A percentile compares a stretch with the other conserved stretches of the same genome.
These are phyloP conservation scores for Moesziomyces sp. DNA, from an alignment of 1,284 basidiomycete genomes.

Conservation along the genomic window DNA sequence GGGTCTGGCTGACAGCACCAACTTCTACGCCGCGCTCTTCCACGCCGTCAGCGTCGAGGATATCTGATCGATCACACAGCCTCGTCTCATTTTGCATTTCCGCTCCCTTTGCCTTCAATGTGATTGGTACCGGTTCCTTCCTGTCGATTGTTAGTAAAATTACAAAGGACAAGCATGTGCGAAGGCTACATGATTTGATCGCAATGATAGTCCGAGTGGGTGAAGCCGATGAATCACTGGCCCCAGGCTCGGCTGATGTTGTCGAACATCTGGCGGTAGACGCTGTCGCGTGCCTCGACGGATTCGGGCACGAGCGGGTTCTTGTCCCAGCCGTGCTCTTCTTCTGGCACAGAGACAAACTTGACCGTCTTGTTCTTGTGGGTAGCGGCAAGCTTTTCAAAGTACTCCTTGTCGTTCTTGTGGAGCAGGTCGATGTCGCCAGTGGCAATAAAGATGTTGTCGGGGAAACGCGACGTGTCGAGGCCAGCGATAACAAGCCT, in stretches of 20 bases:
- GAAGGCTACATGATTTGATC: too few species aligned
- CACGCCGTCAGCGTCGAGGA: constrained; percentile 68
- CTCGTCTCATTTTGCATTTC: too few species aligned
- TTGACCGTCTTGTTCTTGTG: constrained; percentile 32
- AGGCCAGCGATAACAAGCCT: constrained; percentile 33
- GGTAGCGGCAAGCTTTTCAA: constrained; percentile 33
- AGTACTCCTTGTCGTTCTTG: constrained; percentile 35
- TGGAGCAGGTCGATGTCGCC: constrained; percentile 54
- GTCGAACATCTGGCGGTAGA: constrained; percentile 28
- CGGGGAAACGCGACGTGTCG: constrained; percentile 41
- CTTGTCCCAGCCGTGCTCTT: constrained; percentile 64
- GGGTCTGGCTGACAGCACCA: constrained; percentile 69
- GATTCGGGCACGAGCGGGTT: constrained; percentile 27
- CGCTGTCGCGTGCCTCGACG: constrained; percentile 25
- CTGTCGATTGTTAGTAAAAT: too few species aligned
- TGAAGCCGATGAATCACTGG: not conserved
- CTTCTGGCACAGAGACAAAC: constrained; percentile 40
- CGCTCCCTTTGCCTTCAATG: too few species aligned
- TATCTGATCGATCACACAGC: constrained; percentile 16
- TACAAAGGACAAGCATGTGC: too few species aligned
- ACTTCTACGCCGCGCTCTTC: constrained; percentile 71
- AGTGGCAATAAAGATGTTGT: constrained; percentile 41
- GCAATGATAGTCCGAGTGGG: too few species aligned
- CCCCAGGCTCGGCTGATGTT: constrained; percentile 18
- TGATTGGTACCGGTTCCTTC: too few species aligned